phyloP scores from a whole-genome alignment of 2,329 filamentous ascomycete genomes.

The Xylaria multiplex region DNA sequence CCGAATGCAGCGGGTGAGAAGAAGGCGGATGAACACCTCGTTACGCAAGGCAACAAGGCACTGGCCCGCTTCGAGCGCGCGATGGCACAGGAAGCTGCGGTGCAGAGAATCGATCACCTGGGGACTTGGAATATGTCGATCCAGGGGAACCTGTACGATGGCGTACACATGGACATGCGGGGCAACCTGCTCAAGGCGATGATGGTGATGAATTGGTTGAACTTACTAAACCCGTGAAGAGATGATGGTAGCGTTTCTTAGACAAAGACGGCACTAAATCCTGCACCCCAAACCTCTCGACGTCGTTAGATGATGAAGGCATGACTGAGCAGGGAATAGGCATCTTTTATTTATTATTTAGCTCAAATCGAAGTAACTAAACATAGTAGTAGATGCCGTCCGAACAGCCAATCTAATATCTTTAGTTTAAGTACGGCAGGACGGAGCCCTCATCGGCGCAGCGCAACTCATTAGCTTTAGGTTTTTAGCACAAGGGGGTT shows the following conservation, averaged over 20 bases:
- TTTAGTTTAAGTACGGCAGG: not conserved
- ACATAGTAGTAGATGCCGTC: not conserved
- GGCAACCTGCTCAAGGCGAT: slow-evolving; percentile 61
- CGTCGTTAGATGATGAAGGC: not conserved
- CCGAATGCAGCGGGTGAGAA: slow-evolving; percentile 58
- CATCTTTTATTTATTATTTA: not conserved
- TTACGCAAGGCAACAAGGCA: slow-evolving; percentile 59
- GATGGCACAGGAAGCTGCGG: slow-evolving; percentile 49
- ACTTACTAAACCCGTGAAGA: slow-evolving; percentile 46
- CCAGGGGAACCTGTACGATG: slow-evolving; percentile 59
- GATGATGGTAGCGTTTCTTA: not conserved
- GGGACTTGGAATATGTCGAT: slow-evolving; percentile 63
- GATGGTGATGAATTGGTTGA: slow-evolving; percentile 61
- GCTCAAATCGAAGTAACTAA: not conserved
- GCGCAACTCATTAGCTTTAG: slow-evolving; percentile 17
- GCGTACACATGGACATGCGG: slow-evolving; percentile 59
- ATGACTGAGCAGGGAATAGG: not conserved
- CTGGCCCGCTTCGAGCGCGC: slow-evolving; percentile 57
- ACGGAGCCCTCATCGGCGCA: not conserved
- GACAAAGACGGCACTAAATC: not conserved
- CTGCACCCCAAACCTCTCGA: not conserved
- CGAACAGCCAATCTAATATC: not conserved
- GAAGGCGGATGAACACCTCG: slow-evolving; percentile 58
- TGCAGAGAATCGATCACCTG: slow-evolving; percentile 55
- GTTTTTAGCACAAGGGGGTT: slow-evolving; percentile 14